Base-by-base conservation (phyloP, 257 asterid species). In the Solanum gandarillasii region DNA sequence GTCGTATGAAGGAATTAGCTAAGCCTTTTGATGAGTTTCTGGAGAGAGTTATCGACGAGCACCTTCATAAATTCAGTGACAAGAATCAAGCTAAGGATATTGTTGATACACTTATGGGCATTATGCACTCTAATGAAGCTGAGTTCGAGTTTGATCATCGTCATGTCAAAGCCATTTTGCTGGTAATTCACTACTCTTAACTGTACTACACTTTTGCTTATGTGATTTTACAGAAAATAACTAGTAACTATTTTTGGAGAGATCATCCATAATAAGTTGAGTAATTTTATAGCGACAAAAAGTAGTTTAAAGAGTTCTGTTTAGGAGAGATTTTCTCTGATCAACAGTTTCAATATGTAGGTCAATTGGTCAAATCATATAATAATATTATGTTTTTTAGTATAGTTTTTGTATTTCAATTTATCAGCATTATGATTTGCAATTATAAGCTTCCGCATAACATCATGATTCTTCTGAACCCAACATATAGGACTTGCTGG, bases 1-100 rank as follows among this genome's bases (percentile, higher is more conserved):
- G 81, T 27, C 86, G 72, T 3, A 60, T 74, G 73, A 89, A 87
- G 27, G 65, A 6, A 12, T 5, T 87, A 9, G 14, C 87, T 5
- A 89, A 82, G 68, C 86, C 85, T 71, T 87, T 87, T 1, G 87
- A 85, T 39, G 88, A 75, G 1, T 90, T 86, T 27, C 20, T 90
- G 12, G 89, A 71, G 73, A 86, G 25, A n/a, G 48, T 86, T 13
- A 86, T 89, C 7, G 27, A 88, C 4, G 68, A 88, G 29, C 87
- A 83, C 31, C 62, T 71, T 31, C 29, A 48, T 4, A 6, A 29
- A n/a, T 36, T 58, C 38, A 76, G 25, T 67, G 39, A 87, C 13
- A 3, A 12, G 41, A 67, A 65, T 13, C 86, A 20, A 79, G 35
- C 55, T 10, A 67, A 67, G 4, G 52, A 39, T 82, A 62, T 87